These are phyloP conservation scores for Raddia guianensis DNA, from an alignment of 176 grass and related monocot species.

Conservation along the genomic window DNA sequence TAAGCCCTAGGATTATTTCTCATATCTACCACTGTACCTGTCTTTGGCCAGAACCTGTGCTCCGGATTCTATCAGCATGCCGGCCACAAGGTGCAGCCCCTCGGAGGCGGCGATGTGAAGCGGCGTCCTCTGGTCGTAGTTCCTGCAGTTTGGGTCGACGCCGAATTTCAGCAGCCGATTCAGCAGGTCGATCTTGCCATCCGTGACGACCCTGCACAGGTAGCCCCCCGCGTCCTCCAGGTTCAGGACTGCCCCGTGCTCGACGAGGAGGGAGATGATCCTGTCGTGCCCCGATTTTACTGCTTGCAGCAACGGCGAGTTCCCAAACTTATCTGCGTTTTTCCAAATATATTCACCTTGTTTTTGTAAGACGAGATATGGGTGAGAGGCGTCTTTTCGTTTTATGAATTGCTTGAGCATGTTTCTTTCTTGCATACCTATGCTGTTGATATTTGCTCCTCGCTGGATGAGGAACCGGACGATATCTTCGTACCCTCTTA, in stretches of 20 bases:
- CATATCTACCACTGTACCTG: conserved; percentile 32
- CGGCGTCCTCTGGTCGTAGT: conserved; percentile 77
- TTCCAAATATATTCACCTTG: background rate
- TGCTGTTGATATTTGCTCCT: conserved; percentile 68
- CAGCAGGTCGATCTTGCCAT: conserved; percentile 67
- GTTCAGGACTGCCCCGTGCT: conserved; percentile 64
- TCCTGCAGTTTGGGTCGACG: conserved; percentile 78
- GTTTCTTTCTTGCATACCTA: conserved; percentile 49
- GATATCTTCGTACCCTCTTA: conserved; percentile 80
- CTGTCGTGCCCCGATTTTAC: conserved; percentile 71
- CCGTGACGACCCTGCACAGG: conserved; percentile 58
- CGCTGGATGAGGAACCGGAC: conserved; percentile 73
- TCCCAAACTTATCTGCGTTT: conserved; percentile 80
- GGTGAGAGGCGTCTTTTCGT: background rate
- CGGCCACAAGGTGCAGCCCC: conserved; percentile 70
- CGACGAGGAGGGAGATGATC: conserved; percentile 60
- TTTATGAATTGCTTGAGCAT: background rate
- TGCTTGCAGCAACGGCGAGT: conserved; percentile 71
- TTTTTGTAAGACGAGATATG: background rate
- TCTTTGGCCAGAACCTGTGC: conserved; percentile 62
- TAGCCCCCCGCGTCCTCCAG: conserved; percentile 75
- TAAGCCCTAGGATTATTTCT: too few relatives aligned
- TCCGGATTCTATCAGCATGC: conserved; percentile 62
- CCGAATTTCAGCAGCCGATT: conserved; percentile 65
- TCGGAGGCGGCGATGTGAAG: conserved; percentile 72